Evolutionary conservation across 2,329 filamentous ascomycete genomes (phyloP), one percentile per base, ranked within the genome.

Genomic region (Coleophoma cylindrospora): DNA sequence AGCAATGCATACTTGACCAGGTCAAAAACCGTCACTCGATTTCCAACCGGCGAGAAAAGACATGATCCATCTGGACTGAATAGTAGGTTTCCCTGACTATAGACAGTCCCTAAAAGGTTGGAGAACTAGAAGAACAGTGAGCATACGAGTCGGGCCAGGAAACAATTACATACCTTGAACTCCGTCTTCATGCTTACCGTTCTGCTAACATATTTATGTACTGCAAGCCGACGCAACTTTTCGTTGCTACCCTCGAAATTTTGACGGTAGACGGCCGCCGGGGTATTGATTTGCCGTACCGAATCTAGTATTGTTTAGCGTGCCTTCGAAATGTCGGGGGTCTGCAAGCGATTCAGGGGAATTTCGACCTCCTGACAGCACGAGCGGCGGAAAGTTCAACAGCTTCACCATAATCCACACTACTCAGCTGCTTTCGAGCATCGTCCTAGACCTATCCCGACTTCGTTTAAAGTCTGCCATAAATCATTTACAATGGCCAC

Each of bases 31-130:
- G 92, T 90, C 54, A 99, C 91, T 66, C 91, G 80, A 72, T 97
- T 99, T 66, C 94, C 94, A 48, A 99, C 94, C 8, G 94, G 95
- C 41, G 94, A 99, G 64, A 95, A 89, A 58, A 99, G 80, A 72
- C 90, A 92, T 63, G 89, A 94, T 67, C 95, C 95, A 80, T 99
- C 92, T 54, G 91, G 90, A 63, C 89, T 95, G 76, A 95, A 99
- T 67, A 96, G 80, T 64, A 99, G 81, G 69, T 97, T 99, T 72
- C 95, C 94, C 81, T 91, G 89, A 75, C 91, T 90, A 77, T 97
- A 99, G 67, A 99, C 94, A 61, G 94, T 99, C 67, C 94, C 95
- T 65, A 99, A 82, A 68, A 99, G 81, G 73, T 97, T 99, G 68
- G 92, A 96, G 74, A 99, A 99, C 91, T 96, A 64, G 2, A 40